These are phyloP conservation scores for Schoenoplectus triqueter DNA, from an alignment of 202 grass and related monocot genomes.

Conservation along the genomic window DNA sequence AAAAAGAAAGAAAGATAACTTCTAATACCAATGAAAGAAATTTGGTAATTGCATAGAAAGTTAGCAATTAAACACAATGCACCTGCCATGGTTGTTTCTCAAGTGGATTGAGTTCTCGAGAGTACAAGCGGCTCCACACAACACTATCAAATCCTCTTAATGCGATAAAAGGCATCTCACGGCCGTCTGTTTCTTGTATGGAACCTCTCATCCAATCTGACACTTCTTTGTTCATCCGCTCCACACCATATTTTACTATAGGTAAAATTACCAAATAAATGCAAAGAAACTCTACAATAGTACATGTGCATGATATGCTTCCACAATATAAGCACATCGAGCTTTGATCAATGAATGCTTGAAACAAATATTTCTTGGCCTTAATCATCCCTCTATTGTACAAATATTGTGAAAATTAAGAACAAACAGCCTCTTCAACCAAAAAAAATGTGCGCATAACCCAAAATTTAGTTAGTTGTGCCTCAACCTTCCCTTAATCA, in stretches of 20 bases:
- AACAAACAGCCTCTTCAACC: neutral
- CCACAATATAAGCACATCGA: neutral
- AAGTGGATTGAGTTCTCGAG: slow-evolving; percentile 54
- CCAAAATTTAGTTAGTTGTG: no score
- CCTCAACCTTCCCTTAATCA: no score
- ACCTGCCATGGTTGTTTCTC: slow-evolving; percentile 53
- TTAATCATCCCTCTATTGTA: neutral
- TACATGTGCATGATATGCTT: neutral
- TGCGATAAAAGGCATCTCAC: slow-evolving; percentile 73
- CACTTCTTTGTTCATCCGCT: slow-evolving; percentile 84
- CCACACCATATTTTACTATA: slow-evolving; percentile 82
- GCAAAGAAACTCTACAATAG: neutral
- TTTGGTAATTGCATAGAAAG: slow-evolving; percentile 23
- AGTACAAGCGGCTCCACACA: slow-evolving; percentile 88
- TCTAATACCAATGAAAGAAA: slow-evolving; percentile 12
- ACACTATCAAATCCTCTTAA: slow-evolving; percentile 87
- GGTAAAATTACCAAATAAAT: neutral
- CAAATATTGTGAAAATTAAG: neutral
- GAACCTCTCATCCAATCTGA: slow-evolving; percentile 74
- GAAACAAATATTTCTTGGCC: neutral
- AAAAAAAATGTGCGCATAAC: neutral
- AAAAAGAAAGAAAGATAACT: slow-evolving; percentile 17
- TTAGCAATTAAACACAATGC: slow-evolving; percentile 35
- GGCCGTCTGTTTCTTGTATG: slow-evolving; percentile 47
- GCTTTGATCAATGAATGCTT: neutral